Evolutionary conservation across 2,329 filamentous ascomycete genomes (phyloP).

Genomic region (Tolypocladium guangdongense): DNA sequence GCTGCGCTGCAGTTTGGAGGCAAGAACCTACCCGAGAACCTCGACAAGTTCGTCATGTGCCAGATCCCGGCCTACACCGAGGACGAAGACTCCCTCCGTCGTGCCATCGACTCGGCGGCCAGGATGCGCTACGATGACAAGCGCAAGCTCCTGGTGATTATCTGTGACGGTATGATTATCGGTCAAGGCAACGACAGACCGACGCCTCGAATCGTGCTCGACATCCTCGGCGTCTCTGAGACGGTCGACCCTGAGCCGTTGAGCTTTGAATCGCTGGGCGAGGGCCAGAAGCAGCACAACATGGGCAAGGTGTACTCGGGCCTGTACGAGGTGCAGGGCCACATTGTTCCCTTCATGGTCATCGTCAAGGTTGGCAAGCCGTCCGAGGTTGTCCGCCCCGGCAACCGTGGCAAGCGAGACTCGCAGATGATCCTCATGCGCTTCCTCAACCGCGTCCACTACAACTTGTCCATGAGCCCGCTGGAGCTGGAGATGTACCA

Average conservation of each 20-base stretch:
- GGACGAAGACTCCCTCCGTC: slow-evolving; percentile 92
- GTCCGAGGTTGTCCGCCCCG: slow-evolving; percentile 86
- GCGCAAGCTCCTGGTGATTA: slow-evolving; percentile 82
- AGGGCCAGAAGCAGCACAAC: slow-evolving; percentile 96
- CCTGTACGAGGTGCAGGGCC: slow-evolving; percentile 92
- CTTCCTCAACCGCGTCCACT: slow-evolving; percentile 97
- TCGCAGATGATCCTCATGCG: slow-evolving; percentile 98
- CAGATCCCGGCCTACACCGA: slow-evolving; percentile 97
- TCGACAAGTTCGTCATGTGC: slow-evolving; percentile 97
- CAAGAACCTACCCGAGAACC: slow-evolving; percentile 86
- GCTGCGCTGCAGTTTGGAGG: slow-evolving; percentile 88
- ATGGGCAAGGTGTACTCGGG: slow-evolving; percentile 99
- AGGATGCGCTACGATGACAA: slow-evolving; percentile 97
- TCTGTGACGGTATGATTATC: slow-evolving; percentile 99
- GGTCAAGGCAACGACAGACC: slow-evolving; percentile 95
- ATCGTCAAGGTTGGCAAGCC: slow-evolving; percentile 97
- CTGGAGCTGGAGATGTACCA: slow-evolving; percentile 97
- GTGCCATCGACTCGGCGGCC: slow-evolving; percentile 92
- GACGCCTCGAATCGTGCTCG: slow-evolving; percentile 89
- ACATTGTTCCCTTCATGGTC: slow-evolving; percentile 95
- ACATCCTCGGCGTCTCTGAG: slow-evolving; percentile 91
- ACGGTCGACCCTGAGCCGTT: slow-evolving; percentile 89
- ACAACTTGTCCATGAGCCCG: slow-evolving; percentile 92
- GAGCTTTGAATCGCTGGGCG: slow-evolving; percentile 92
- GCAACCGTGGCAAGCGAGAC: slow-evolving; percentile 98